Evolutionary conservation across 352 stramenopile genomes (phyloP).

Genomic region (Nothophytophthora sp.): DNA sequence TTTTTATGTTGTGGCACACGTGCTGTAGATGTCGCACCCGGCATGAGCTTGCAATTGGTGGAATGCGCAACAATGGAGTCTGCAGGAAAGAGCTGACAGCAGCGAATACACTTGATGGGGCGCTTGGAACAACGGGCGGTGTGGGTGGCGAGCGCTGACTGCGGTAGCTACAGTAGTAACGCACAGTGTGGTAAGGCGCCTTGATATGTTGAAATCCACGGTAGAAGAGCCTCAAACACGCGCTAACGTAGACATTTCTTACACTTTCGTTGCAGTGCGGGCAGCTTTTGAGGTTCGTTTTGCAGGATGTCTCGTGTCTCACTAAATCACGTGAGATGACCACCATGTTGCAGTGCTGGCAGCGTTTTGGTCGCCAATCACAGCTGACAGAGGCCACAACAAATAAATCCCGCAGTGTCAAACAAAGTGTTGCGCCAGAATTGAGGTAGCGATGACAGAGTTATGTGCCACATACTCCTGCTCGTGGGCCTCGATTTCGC

Average conservation of each 20-base stretch:
- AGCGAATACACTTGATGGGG: conserved; percentile 85
- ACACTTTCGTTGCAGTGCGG: conserved; percentile 70
- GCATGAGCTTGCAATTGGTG: conserved; percentile 65
- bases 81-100: conserved; percentile 72
- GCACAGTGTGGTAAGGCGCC: neutral
- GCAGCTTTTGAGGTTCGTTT: conserved; percentile 64
- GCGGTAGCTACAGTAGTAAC: conserved; percentile 45
- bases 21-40: conserved; percentile 1
- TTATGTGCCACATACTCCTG: conserved; percentile 49
- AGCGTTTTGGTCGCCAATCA: conserved; percentile 78
- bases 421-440: no score
- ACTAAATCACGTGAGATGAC: conserved; percentile 67
- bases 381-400: conserved; percentile 31
- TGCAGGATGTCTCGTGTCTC: conserved; percentile 70
- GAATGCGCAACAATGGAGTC: conserved; percentile 76
- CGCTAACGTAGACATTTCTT: neutral
- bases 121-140: conserved; percentile 67
- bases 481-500: conserved; percentile 66
- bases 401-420: no score
- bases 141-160: conserved; percentile 44
- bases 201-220: neutral
- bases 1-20: neutral
- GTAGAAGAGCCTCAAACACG: neutral
- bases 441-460: no score
- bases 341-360: conserved; percentile 84